phyloP scores from a whole-genome alignment of 805 yeast species.

The Monosporozyma unispora region DNA sequence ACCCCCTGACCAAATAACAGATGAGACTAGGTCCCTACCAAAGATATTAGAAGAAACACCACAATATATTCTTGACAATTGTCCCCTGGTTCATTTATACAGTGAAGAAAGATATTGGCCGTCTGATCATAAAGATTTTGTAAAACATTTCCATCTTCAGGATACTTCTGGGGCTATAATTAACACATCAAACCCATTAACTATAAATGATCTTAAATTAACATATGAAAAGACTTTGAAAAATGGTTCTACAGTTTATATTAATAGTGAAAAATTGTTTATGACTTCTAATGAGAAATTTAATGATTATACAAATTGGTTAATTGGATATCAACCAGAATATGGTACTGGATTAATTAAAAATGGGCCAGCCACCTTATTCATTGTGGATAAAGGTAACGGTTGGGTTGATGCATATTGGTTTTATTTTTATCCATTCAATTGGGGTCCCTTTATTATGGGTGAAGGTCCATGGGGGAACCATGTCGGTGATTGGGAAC shows the following conservation, averaged over 20 bases:
- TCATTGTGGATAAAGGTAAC: slow-evolving; percentile 86
- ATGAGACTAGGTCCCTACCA: slow-evolving; percentile 22
- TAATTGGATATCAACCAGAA: slow-evolving; percentile 73
- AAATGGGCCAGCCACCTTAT: slow-evolving; percentile 70
- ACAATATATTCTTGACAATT: slow-evolving; percentile 48
- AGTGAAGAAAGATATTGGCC: slow-evolving; percentile 86
- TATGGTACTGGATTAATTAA: slow-evolving; percentile 60
- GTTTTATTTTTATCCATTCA: slow-evolving; percentile 93
- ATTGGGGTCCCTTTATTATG: slow-evolving; percentile 94
- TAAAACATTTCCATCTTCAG: slow-evolving; percentile 53
- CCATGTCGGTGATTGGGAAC: slow-evolving; percentile 98
- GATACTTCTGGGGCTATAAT: slow-evolving; percentile 36
- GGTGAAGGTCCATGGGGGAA: slow-evolving; percentile 96
- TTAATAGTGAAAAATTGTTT: slow-evolving; percentile 35
- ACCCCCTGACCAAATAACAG: slow-evolving; percentile 19
- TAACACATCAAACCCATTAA: slow-evolving; percentile 19
- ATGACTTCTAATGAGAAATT: slow-evolving; percentile 67
- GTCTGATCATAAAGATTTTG: slow-evolving; percentile 65
- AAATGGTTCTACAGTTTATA: slow-evolving; percentile 9
- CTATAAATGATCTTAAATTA: slow-evolving; percentile 21
- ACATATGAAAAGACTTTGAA: slow-evolving; percentile 5
- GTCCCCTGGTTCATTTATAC: slow-evolving; percentile 78
- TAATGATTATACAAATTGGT: slow-evolving; percentile 68
- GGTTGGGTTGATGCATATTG: slow-evolving; percentile 94
- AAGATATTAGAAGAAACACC: slow-evolving; percentile 46